Conservation (phyloP, 805 yeast species). For the Ogataea chonburiensis region DNA sequence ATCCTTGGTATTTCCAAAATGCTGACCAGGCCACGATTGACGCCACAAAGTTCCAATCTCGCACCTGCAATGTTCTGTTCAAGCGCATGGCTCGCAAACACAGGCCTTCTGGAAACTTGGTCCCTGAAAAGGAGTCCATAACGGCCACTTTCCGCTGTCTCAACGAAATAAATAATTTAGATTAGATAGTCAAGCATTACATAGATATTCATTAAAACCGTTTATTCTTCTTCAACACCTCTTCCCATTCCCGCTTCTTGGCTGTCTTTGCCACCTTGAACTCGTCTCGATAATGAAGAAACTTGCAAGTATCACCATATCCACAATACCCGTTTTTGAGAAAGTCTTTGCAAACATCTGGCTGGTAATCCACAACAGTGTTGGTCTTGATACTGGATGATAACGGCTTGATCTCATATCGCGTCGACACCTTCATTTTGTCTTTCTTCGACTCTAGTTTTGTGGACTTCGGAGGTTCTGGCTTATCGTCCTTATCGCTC, state of each 20-base stretch:
- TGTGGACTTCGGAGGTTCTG: slow-evolving; percentile 30
- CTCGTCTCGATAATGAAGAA: slow-evolving; percentile 86
- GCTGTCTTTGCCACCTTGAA: slow-evolving; percentile 52
- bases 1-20: slow-evolving; percentile 32
- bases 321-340: slow-evolving; percentile 93
- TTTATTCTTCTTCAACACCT: slow-evolving; percentile 30
- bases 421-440: not conserved
- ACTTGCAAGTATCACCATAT: slow-evolving; percentile 95
- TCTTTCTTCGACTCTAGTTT: slow-evolving; percentile 20
- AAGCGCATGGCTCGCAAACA: slow-evolving; percentile 15
- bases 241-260: slow-evolving; percentile 60
- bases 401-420: slow-evolving; percentile 25
- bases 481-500: slow-evolving; percentile 9
- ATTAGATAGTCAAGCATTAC: slow-evolving; percentile 3
- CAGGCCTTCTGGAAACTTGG: not conserved
- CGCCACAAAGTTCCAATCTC: slow-evolving; percentile 8
- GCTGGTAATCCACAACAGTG: slow-evolving; percentile 79
- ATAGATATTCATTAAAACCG: slow-evolving; percentile 22
- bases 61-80: slow-evolving; percentile 15
- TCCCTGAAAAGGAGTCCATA: slow-evolving; percentile 1
- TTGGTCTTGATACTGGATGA: slow-evolving; percentile 58
- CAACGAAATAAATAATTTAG: slow-evolving; percentile 6
- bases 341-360: slow-evolving; percentile 92
- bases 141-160: slow-evolving; percentile 15
- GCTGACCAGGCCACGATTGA: slow-evolving; percentile 6